Base-by-base conservation (phyloP, 2,329 filamentous ascomycete species). In the Ascochyta lentis region DNA sequence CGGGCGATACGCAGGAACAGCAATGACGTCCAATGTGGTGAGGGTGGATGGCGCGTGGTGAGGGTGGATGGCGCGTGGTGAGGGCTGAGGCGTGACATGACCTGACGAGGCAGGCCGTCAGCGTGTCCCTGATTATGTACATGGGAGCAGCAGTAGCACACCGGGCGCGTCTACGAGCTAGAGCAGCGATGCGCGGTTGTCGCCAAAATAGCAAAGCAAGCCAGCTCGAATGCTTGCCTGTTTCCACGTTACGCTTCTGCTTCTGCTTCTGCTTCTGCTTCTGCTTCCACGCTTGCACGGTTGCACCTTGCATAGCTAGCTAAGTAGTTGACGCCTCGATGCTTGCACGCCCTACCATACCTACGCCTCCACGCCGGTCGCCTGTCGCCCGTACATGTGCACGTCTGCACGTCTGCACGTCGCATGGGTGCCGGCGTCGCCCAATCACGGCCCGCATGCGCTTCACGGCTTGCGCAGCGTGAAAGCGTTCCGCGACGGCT, bases 1-100 rank as follows among this genome's bases (percentile, higher is more conserved):
- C 54, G 59, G 65, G 65, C 65, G 65, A 67, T 66, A 68, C 64
- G 64, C 63, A 66, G 61, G 53, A 55, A 60, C 52, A 48, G 27
- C 39, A 23, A 41, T 37, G 41, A 55, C 29, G 41, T 49, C 52
- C 46, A 45, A 35, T 49, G 35, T 40, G 46, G 41, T 35, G 39
- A 37, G 61, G 22, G 27, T 26, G 24, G 49, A 41, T 16, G 39
- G 31, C 10, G 43, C 39, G 16, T n/a, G 37, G 22, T 16, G 37
- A 23, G 40, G 49, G 49, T 26, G 24, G 49, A 41, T 16, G 39
- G 31, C 10, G 43, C 39, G 16, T n/a, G 37, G 22, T 16, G 37
- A 23, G 40, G 49, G 49, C 37, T 22, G 35, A n/a, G 23, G 29
- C 12, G 38, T 41, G 38, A 24, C 42, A 24, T 13, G 40, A 24